These are phyloP conservation scores for Aschersonia sp. DNA, from an alignment of 2,329 filamentous ascomycete genomes.

Conservation along the genomic window DNA sequence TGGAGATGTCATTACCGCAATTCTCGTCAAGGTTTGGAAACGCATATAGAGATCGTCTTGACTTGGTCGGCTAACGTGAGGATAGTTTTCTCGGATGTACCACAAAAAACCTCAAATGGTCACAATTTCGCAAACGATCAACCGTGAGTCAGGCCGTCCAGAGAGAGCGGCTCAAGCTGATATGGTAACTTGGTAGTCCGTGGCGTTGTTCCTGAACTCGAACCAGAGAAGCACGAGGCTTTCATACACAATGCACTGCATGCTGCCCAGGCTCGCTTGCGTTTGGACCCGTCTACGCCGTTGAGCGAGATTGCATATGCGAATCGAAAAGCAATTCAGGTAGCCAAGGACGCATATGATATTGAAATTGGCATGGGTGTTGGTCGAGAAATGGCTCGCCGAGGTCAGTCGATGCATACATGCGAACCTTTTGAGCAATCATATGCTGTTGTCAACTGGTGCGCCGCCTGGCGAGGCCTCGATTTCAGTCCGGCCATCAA, in stretches of 20 bases:
- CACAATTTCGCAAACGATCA: background rate
- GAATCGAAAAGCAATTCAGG: slow-evolving; percentile 1
- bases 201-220: background rate
- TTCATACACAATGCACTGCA: slow-evolving; percentile 2
- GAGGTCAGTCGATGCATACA: background rate
- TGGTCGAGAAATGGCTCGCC: background rate
- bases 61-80: background rate
- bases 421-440: slow-evolving; percentile 1
- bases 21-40: slow-evolving; percentile 4
- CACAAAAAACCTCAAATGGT: background rate
- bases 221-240: background rate
- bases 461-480: slow-evolving; percentile 1
- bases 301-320: slow-evolving; percentile 1
- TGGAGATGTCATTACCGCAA: slow-evolving; percentile 4
- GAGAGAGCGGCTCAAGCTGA: background rate
- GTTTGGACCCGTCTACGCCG: background rate
- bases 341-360: background rate
- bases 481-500: slow-evolving; percentile 1
- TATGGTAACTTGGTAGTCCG: background rate
- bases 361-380: background rate
- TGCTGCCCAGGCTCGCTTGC: background rate
- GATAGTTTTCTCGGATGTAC: slow-evolving; percentile 1
- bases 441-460: slow-evolving; percentile 1
- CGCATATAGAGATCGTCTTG: background rate
- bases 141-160: background rate